These are phyloP conservation scores for Naumovozyma dairenensis DNA, from an alignment of 805 yeast species.

Conservation along the genomic window DNA sequence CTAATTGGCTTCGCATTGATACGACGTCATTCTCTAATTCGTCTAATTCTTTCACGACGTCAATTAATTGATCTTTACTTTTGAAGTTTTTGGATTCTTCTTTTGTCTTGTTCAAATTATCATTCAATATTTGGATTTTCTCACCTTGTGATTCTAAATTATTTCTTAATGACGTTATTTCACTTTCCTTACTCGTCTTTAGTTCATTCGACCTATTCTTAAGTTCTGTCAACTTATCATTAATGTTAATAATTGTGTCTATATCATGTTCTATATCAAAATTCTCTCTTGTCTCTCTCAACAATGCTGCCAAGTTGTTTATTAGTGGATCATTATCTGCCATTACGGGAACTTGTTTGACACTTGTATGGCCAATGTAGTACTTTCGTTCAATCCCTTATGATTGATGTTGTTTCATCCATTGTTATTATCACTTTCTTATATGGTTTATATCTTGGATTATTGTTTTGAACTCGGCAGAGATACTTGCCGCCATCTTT, in stretches of 20 bases:
- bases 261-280: constrained; percentile 23
- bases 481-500: no score
- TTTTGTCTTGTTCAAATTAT: constrained; percentile 8
- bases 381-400: no score
- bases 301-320: constrained; percentile 11
- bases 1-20: constrained; percentile 14
- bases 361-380: no score
- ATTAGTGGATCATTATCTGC: background rate
- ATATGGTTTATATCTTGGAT: no score
- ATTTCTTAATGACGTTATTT: constrained; percentile 5
- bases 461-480: no score
- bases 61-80: constrained; percentile 10
- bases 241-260: constrained; percentile 8
- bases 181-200: constrained; percentile 5
- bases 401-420: no score
- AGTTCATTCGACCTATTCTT: constrained; percentile 4
- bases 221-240: constrained; percentile 10
- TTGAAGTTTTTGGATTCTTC: constrained; percentile 10
- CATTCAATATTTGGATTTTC: constrained; percentile 5
- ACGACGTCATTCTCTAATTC: constrained; percentile 15
- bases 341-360: background rate
- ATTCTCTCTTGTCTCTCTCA: constrained; percentile 18
- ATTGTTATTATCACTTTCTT: no score
- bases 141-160: constrained; percentile 6
- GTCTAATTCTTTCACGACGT: constrained; percentile 20